Conservation (phyloP, 2,329 filamentous ascomycete species). For the Daldinia sp. region DNA sequence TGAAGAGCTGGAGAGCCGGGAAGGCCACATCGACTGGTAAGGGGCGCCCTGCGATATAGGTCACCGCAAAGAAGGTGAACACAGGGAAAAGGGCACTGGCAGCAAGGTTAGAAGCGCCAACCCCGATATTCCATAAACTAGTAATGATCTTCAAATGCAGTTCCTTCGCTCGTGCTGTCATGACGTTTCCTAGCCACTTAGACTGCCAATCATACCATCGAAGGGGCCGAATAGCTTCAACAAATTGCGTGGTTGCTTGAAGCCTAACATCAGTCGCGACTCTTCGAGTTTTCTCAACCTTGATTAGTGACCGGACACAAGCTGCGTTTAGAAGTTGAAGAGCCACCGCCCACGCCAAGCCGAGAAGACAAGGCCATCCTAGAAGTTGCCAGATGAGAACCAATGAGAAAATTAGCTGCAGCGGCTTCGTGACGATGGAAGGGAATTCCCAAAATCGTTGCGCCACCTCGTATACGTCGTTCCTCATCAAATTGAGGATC, state of each 20-base stretch:
- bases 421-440: slow-evolving; percentile 75
- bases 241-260: slow-evolving; percentile 83
- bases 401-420: slow-evolving; percentile 78
- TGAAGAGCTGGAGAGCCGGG: slow-evolving; percentile 83
- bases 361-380: slow-evolving; percentile 79
- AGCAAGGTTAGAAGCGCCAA: slow-evolving; percentile 74
- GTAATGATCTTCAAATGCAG: slow-evolving; percentile 70
- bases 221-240: slow-evolving; percentile 83
- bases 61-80: slow-evolving; percentile 83
- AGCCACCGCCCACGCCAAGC: slow-evolving; percentile 72
- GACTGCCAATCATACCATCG: slow-evolving; percentile 86
- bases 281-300: slow-evolving; percentile 75
- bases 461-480: slow-evolving; percentile 82
- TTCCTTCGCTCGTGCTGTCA: slow-evolving; percentile 73
- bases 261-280: slow-evolving; percentile 78
- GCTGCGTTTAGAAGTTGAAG: slow-evolving; percentile 75
- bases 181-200: slow-evolving; percentile 74
- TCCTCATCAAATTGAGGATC: slow-evolving; percentile 86
- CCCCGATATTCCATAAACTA: slow-evolving; percentile 67
- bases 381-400: slow-evolving; percentile 79
- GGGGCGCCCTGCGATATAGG: slow-evolving; percentile 70
- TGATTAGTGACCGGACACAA: slow-evolving; percentile 71
- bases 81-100: slow-evolving; percentile 81
- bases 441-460: slow-evolving; percentile 90
- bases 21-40: slow-evolving; percentile 85